phyloP scores from a whole-genome alignment of 2,329 filamentous ascomycete genomes.

The Aureobasidium sp. region DNA sequence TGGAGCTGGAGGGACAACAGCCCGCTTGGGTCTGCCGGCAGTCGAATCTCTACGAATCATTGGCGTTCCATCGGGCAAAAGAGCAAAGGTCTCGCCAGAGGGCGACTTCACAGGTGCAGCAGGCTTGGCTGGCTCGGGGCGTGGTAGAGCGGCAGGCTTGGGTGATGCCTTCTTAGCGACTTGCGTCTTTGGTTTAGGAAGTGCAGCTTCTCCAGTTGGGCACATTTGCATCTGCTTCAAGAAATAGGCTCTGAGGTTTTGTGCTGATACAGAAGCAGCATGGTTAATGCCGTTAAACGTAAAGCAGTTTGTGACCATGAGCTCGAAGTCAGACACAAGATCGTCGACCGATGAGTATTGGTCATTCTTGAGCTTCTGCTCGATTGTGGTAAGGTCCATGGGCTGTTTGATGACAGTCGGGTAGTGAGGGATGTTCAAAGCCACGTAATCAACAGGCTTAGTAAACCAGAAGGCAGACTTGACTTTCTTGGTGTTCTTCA shows the following conservation, averaged over 20 bases:
- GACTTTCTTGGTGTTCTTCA: slow-evolving; percentile 77
- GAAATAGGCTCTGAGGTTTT: slow-evolving; percentile 54
- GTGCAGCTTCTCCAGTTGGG: slow-evolving; percentile 49
- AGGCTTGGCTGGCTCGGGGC: slow-evolving; percentile 29
- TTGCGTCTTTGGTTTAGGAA: slow-evolving; percentile 45
- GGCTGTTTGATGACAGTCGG: slow-evolving; percentile 67
- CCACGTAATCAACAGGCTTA: slow-evolving; percentile 68
- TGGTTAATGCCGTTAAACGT: slow-evolving; percentile 79
- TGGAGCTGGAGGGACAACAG: slow-evolving; percentile 83
- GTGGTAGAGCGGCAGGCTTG: slow-evolving; percentile 23
- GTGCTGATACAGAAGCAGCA: slow-evolving; percentile 61
- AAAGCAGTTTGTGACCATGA: slow-evolving; percentile 72
- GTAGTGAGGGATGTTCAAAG: slow-evolving; percentile 68
- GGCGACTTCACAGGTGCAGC: slow-evolving; percentile 40
- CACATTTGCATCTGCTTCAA: slow-evolving; percentile 55
- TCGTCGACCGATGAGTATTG: slow-evolving; percentile 64
- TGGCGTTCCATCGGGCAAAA: slow-evolving; percentile 70
- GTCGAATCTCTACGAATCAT: slow-evolving; percentile 80
- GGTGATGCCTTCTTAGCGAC: slow-evolving; percentile 47
- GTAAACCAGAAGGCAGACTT: slow-evolving; percentile 71
- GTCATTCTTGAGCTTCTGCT: slow-evolving; percentile 66
- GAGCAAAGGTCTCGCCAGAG: slow-evolving; percentile 57
- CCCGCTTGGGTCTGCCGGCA: slow-evolving; percentile 81
- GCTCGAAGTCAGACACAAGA: slow-evolving; percentile 65
- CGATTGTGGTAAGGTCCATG: slow-evolving; percentile 79